Conservation (phyloP, 768 basidiomycete species). For the Gymnopilus dilepis region DNA sequence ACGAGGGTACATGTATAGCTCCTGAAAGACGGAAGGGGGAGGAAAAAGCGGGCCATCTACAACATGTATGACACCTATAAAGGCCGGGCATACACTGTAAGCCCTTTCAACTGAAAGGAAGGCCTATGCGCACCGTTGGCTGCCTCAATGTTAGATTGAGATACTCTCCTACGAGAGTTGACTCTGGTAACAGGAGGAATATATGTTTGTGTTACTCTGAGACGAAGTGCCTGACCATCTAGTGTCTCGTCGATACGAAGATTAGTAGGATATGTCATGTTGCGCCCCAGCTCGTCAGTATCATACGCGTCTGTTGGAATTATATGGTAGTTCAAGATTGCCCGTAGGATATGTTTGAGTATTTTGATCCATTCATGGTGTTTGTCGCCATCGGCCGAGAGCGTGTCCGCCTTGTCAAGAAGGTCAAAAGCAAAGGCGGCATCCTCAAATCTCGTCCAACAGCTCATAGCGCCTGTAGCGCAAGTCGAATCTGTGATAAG, state of each 20-base stretch:
- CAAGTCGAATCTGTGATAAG: slow-evolving; percentile 5
- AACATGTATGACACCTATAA: slow-evolving; percentile 54
- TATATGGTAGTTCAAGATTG: slow-evolving; percentile 62
- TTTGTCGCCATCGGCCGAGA: slow-evolving; percentile 37
- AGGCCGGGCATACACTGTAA: background rate
- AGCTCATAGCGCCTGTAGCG: slow-evolving; percentile 27
- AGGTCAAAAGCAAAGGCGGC: slow-evolving; percentile 38
- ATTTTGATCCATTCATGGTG: slow-evolving; percentile 55
- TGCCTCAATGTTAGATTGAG: slow-evolving; percentile 46
- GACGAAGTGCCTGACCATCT: slow-evolving; percentile 49
- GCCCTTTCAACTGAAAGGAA: background rate
- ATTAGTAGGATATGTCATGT: slow-evolving; percentile 58
- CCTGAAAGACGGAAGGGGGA: slow-evolving; percentile 55
- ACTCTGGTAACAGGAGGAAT: slow-evolving; percentile 43
- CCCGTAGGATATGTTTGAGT: slow-evolving; percentile 57
- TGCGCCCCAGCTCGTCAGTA: slow-evolving; percentile 47
- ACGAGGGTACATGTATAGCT: slow-evolving; percentile 46
- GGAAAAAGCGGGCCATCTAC: slow-evolving; percentile 61
- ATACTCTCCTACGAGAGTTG: slow-evolving; percentile 55
- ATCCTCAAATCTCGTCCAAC: slow-evolving; percentile 32
- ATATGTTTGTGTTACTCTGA: slow-evolving; percentile 41
- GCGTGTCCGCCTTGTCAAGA: slow-evolving; percentile 37
- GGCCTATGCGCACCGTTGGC: slow-evolving; percentile 51
- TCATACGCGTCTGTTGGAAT: slow-evolving; percentile 45
- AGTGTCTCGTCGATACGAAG: slow-evolving; percentile 47